Base-by-base conservation (phyloP, 805 yeast species). In the Ogataea dorogensis region DNA sequence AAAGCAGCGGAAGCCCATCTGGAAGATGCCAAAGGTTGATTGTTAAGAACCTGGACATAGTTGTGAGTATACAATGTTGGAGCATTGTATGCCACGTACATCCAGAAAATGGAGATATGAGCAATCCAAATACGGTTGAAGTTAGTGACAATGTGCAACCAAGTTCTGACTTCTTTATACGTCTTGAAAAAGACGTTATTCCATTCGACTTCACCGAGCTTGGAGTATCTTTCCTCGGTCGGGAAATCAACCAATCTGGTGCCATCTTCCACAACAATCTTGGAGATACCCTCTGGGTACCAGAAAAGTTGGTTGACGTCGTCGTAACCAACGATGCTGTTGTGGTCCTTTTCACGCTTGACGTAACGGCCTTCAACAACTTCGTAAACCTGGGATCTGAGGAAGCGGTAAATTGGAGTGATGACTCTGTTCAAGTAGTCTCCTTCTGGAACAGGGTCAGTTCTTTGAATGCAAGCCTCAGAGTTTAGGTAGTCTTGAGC, bases 271-370 rank as follows among this genome's bases (percentile, higher is more conserved):
- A 91, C 77, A 33, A 82, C 76, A 53, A 93, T 89, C 66, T 93
- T 82, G 42, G 94, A 81, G 49, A 93, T 85, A 74, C 98, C 99
- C 68, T 94, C 98, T 31, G 98, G 97, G 67, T 94, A 93, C 99
- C 99, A 93, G 69, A 94, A 93, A 53, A 93, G 75, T 73, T 93
- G 99, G 66, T 93, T 93, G 43, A 93, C 95, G 71, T 93, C 99
- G 70, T 93, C 99, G 64, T 93, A 93, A 64, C 98, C 94, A 54
- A 85, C 75, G 46, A 85, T 69, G 48, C 78, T 69, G 66, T 81
- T 81, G 65, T 85, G 95, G 61, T 85, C 95, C 58, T 69, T 79
- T 69, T 85, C 93, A 68, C 95, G 81, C 63, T 84, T 84, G 43
- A 84, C 81, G 51, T 75, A 84, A 64, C 87, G 79, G 42, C 93